Conservation (phyloP, 1,139 yeast genomes). For the Diutina mesorugosa region DNA sequence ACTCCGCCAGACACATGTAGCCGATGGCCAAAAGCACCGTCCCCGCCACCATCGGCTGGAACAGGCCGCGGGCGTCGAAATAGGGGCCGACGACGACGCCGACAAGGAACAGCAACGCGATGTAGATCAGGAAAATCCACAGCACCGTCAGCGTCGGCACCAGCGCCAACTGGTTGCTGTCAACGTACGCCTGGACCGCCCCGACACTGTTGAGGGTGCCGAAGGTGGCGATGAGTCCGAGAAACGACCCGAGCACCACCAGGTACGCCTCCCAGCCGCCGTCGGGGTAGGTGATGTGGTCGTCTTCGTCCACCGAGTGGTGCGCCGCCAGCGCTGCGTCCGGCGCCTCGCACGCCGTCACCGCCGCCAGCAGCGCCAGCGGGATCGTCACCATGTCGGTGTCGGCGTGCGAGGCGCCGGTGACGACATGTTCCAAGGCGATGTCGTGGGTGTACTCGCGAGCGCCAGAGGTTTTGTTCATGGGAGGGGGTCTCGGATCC, state of each 20-base stretch:
- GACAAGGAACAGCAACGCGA: constrained; percentile 17
- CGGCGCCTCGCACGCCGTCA: neutral
- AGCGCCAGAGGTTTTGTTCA: neutral
- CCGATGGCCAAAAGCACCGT: constrained; percentile 11
- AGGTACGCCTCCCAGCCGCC: constrained; percentile 13
- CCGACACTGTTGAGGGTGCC: constrained; percentile 19
- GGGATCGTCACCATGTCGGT: neutral
- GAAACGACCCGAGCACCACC: constrained; percentile 14
- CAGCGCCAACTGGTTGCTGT: constrained; percentile 9
- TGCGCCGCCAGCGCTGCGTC: neutral
- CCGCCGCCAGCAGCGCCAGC: neutral
- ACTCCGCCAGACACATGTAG: constrained; percentile 13
- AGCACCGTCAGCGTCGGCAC: constrained; percentile 14
- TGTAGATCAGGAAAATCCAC: constrained; percentile 22
- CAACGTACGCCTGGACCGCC: constrained; percentile 15
- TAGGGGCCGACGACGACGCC: constrained; percentile 15
- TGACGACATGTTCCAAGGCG: neutral
- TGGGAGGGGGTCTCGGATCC: neutral
- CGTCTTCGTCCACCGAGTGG: neutral
- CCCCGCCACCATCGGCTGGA: constrained; percentile 10
- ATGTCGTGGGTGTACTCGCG: neutral
- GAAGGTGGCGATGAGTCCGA: constrained; percentile 14
- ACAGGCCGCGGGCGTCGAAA: constrained; percentile 14
- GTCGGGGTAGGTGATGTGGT: constrained; percentile 10
- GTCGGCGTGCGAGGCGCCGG: neutral